Conservation (phyloP, 2,329 filamentous ascomycete species). For the Pseudocercospora musae region DNA sequence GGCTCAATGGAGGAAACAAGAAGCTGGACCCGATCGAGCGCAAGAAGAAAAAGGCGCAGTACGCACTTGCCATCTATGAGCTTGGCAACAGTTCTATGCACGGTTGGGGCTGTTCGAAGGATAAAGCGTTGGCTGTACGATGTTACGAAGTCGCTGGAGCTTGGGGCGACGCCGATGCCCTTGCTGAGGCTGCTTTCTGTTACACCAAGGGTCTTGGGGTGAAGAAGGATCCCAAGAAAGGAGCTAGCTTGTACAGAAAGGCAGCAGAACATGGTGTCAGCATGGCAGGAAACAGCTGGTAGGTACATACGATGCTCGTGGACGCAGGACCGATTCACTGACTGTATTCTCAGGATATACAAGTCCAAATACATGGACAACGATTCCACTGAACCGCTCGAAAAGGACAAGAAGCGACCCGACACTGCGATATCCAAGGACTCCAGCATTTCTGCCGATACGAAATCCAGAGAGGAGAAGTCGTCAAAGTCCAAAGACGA, state of each 20-base stretch:
- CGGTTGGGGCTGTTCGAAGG: slow-evolving; percentile 94
- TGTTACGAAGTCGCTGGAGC: slow-evolving; percentile 95
- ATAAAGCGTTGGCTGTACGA: slow-evolving; percentile 78
- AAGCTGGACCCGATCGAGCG: slow-evolving; percentile 52
- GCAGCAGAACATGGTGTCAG: slow-evolving; percentile 92
- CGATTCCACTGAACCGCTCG: slow-evolving; percentile 8
- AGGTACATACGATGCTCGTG: slow-evolving; percentile 41
- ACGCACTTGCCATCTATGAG: slow-evolving; percentile 93
- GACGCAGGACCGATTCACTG: neutral
- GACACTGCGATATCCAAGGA: slow-evolving; percentile 19
- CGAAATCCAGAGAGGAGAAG: neutral
- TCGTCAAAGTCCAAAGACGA: neutral
- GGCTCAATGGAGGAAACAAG: slow-evolving; percentile 15
- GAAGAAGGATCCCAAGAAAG: slow-evolving; percentile 95
- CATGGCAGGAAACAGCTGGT: slow-evolving; percentile 99
- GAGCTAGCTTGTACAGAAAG: slow-evolving; percentile 82
- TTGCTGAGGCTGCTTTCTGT: slow-evolving; percentile 93
- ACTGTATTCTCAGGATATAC: slow-evolving; percentile 70
- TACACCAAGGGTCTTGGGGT: slow-evolving; percentile 91
- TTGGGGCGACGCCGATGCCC: slow-evolving; percentile 93
- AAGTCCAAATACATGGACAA: slow-evolving; percentile 80
- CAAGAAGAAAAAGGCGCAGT: slow-evolving; percentile 85
- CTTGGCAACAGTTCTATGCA: slow-evolving; percentile 96
- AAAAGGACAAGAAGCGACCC: slow-evolving; percentile 19
- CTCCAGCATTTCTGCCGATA: neutral